A percentile compares a stretch with the other conserved stretches of the same genome.
phyloP scores from a whole-genome alignment of 148 eudicot genomes.

The Fagopyrum esculentum region DNA sequence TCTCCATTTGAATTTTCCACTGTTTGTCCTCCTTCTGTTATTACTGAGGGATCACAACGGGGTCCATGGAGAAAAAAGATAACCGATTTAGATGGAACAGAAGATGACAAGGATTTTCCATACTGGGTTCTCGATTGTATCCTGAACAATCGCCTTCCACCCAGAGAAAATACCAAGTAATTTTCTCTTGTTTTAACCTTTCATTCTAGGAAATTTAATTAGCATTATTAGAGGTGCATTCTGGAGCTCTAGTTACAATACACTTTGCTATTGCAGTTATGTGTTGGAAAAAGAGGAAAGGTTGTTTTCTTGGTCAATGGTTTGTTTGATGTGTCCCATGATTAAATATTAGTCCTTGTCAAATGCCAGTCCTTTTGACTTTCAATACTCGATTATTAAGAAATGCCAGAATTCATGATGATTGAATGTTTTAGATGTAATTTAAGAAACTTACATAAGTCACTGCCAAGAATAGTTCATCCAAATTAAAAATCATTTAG shows the following conservation, averaged over 20 bases:
- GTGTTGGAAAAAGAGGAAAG: not conserved
- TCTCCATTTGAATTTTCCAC: constrained; percentile 92
- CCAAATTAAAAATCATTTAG: not conserved
- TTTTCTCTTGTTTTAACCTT: constrained; percentile 1
- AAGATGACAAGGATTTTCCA: constrained; percentile 92
- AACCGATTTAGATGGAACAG: constrained; percentile 78
- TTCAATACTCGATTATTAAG: not conserved
- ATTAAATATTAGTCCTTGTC: not conserved
- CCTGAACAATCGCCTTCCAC: constrained; percentile 83
- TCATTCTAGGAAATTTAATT: not conserved
- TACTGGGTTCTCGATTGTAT: constrained; percentile 97
- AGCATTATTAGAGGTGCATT: not conserved
- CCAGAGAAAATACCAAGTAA: constrained; percentile 97
- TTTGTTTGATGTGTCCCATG: not conserved
- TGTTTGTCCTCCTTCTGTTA: constrained; percentile 78
- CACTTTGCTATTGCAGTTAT: not conserved
- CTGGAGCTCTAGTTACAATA: not conserved
- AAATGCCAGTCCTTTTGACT: not conserved
- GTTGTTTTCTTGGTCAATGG: not conserved
- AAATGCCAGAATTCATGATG: not conserved
- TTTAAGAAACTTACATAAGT: not conserved
- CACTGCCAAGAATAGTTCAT: not conserved
- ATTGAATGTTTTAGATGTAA: not conserved
- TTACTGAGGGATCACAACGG: constrained; percentile 92
- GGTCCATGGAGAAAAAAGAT: constrained; percentile 95